Percentiles rank a stretch among this genome's conserved stretches.
Conservation (phyloP, 768 basidiomycete species). For the Lanmaoa rubissima region DNA sequence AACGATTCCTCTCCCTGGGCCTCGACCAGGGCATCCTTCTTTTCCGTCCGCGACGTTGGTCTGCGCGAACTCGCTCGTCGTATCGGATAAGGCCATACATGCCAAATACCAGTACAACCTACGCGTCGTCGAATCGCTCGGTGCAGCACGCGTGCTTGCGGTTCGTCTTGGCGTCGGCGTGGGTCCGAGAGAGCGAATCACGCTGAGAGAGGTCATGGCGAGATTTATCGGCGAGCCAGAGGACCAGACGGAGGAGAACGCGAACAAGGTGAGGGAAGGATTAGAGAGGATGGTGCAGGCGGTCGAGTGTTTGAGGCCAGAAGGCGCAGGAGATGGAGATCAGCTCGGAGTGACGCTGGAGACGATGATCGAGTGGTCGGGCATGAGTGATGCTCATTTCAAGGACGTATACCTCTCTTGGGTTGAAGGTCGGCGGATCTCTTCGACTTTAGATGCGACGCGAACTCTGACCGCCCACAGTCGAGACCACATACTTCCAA, state of each 20-base stretch:
- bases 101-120: constrained; percentile 83
- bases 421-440: constrained; percentile 61
- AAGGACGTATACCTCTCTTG: constrained; percentile 70
- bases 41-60: constrained; percentile 30
- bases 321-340: constrained; percentile 32
- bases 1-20: constrained; percentile 58
- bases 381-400: constrained; percentile 54
- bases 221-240: constrained; percentile 48
- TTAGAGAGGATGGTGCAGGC: constrained; percentile 47
- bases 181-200: constrained; percentile 46
- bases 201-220: constrained; percentile 65
- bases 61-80: constrained; percentile 59
- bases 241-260: constrained; percentile 38
- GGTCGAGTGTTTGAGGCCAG: constrained; percentile 53
- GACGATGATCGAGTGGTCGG: constrained; percentile 69
- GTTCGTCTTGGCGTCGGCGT: constrained; percentile 49
- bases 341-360: constrained; percentile 68
- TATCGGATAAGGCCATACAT: constrained; percentile 74
- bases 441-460: not conserved
- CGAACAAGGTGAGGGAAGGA: constrained; percentile 44
- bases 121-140: constrained; percentile 88
- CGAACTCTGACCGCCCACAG: constrained; percentile 24
- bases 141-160: constrained; percentile 72
- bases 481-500: constrained; percentile 79
- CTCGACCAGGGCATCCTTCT: constrained; percentile 16